Evolutionary conservation across 768 basidiomycete species (phyloP).

Genomic region (Naganishia kalamii): DNA sequence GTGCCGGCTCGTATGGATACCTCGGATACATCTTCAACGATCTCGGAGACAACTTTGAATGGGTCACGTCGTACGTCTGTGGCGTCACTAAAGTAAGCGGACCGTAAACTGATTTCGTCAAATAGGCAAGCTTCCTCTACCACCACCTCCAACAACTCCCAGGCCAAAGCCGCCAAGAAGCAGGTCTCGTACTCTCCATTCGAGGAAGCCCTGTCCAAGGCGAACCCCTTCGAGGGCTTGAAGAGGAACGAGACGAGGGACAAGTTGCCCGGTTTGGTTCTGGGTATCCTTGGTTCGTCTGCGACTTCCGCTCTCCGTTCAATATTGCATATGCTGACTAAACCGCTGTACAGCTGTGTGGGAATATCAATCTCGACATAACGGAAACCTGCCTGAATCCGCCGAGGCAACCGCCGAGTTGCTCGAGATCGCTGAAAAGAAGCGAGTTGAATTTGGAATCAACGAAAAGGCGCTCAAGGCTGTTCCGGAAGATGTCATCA

Average conservation of each 20-base stretch:
- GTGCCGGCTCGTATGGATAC: conserved; percentile 85
- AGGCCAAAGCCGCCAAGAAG: conserved; percentile 47
- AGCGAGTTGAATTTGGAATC: conserved; percentile 61
- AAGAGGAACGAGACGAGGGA: conserved; percentile 73
- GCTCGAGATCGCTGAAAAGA: conserved; percentile 57
- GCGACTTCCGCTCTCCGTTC: neutral
- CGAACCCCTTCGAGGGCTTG: conserved; percentile 62
- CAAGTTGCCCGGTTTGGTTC: conserved; percentile 67
- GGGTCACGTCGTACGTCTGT: conserved; percentile 67
- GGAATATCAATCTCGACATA: conserved; percentile 66
- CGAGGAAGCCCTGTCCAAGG: conserved; percentile 36
- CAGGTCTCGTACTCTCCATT: conserved; percentile 60
- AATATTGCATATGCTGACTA: neutral
- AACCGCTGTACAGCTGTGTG: conserved; percentile 59
- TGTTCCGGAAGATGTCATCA: conserved; percentile 56
- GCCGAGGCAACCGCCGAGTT: conserved; percentile 55
- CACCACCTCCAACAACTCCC: neutral
- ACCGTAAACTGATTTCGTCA: too few relatives aligned
- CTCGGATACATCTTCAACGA: conserved; percentile 93
- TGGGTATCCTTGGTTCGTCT: conserved; percentile 63
- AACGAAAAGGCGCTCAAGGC: conserved; percentile 48
- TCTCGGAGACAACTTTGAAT: conserved; percentile 69
- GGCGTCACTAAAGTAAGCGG: too few relatives aligned
- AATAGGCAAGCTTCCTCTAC: neutral
- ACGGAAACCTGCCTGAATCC: conserved; percentile 57